Base-by-base conservation (phyloP, 192 early-diverging fungal genomes). In the Backusella mclennaniae region DNA sequence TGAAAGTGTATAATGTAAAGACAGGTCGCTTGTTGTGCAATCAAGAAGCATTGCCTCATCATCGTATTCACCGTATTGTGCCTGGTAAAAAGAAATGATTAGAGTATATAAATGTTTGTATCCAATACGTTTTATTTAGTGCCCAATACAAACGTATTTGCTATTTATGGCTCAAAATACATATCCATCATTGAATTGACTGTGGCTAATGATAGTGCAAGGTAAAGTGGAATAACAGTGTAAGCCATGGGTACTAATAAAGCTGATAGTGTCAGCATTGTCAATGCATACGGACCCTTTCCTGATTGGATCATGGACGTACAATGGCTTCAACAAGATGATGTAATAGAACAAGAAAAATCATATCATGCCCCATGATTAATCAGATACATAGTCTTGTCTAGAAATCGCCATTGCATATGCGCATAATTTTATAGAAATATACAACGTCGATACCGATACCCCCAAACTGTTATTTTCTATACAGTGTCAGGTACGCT, bases 231-330 rank as follows among this genome's bases (percentile, higher is more conserved):
- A 6, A 39, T 39, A 6, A 1, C 12, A 42, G 0, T 12, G 6
- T 53, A 31, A 31, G 0, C 31, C 31, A 29, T 29, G 29, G 31
- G 2, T 31, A 31, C 33, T 33, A 33, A 33, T 33, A 33, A 33
- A 33, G 33, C 2, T 2, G 33, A 33, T 3, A 14, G 73, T 52
- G 69, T 88, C 23, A 67, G 35, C 14, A 23, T 84, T 29, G 23
- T 69, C 39, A 71, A 80, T 66, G 49, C 79, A 3, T 70, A 86
- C 19, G 75, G 79, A 19, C 84, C 86, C 8, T 83, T 89, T 46
- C 82, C 76, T 11, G 93, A 96, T 80, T 96, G 94, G 94, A 92
- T 96, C 77, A 86, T 90, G 67, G 93, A 94, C 73, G 87, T 85
- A 1, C 90, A 91, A 35, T 96, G 92, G 92, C 71, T 94, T 3